Evolutionary conservation across 2,329 filamentous ascomycete species (phyloP).

Genomic region (Fusarium falciforme): DNA sequence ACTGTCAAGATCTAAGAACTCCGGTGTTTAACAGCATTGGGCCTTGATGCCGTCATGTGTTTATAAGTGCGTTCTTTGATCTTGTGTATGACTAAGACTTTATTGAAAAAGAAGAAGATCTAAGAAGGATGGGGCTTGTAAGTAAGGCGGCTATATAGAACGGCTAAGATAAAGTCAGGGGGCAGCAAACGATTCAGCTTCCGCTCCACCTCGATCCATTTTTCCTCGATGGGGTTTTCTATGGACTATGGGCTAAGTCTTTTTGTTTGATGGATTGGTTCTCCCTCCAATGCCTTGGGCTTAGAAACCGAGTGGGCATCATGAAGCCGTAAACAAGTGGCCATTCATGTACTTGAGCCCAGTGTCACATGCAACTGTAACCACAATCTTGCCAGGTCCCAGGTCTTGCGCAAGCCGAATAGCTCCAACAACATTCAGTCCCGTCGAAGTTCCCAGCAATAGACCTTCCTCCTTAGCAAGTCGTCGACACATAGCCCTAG

Average conservation of each 20-base stretch:
- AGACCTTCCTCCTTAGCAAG: background rate
- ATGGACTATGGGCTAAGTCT: background rate
- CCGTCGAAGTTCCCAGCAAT: background rate
- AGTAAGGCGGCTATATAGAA: too few relatives aligned
- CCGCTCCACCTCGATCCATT: background rate
- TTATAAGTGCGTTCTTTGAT: background rate
- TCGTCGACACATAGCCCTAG: background rate
- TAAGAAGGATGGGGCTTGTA: too few relatives aligned
- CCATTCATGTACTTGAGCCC: background rate
- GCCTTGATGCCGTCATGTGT: background rate
- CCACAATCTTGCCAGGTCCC: background rate
- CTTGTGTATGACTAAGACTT: background rate
- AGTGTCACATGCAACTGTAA: background rate
- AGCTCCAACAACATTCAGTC: background rate
- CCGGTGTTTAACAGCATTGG: too few relatives aligned
- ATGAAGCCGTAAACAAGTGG: background rate
- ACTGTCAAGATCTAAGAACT: too few relatives aligned
- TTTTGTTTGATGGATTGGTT: background rate
- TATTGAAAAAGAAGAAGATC: background rate
- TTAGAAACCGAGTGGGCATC: background rate
- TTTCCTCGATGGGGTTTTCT: background rate
- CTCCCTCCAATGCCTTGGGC: background rate
- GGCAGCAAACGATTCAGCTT: background rate
- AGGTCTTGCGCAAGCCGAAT: background rate
- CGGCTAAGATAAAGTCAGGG: background rate